Conservation (phyloP, 2,329 filamentous ascomycete genomes). For the Pseudogymnoascus sp. region DNA sequence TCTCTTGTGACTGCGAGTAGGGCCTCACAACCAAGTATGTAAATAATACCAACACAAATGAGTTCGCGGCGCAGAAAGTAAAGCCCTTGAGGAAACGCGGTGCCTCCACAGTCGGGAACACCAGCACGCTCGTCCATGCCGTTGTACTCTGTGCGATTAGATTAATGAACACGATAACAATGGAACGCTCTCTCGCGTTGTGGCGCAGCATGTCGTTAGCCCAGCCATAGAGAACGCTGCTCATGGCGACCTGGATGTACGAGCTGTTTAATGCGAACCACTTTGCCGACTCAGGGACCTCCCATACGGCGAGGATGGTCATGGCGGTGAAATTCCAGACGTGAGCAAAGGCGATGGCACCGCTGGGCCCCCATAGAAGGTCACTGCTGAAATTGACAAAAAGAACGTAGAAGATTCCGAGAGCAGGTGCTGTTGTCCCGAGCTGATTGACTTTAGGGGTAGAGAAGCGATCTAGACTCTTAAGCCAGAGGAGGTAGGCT, state of each 20-base stretch:
- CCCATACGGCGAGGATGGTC: constrained; percentile 47
- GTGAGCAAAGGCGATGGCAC: constrained; percentile 46
- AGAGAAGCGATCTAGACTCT: constrained; percentile 42
- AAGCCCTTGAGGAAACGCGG: constrained; percentile 37
- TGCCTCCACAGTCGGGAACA: constrained; percentile 39
- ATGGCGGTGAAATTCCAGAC: constrained; percentile 45
- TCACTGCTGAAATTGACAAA: constrained; percentile 48
- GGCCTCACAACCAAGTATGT: constrained; percentile 17
- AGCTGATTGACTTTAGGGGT: constrained; percentile 42
- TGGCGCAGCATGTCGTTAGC: constrained; percentile 37
- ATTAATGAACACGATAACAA: constrained; percentile 37
- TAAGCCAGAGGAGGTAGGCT: constrained; percentile 50
- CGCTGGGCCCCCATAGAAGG: constrained; percentile 42
- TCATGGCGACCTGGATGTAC: constrained; percentile 37
- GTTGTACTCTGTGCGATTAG: constrained; percentile 38
- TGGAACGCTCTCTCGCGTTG: constrained; percentile 32
- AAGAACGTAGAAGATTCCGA: constrained; percentile 50
- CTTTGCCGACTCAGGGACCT: constrained; percentile 44
- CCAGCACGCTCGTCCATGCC: constrained; percentile 38
- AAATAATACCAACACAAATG: constrained; percentile 28
- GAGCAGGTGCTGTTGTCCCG: constrained; percentile 42
- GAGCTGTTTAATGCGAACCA: constrained; percentile 45
- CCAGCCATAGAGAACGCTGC: constrained; percentile 40
- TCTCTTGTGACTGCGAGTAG: neutral
- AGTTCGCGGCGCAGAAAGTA: constrained; percentile 19